Evolutionary conservation across 371 early-diverging fungal genomes (phyloP).

Genomic region (Syncephalis plumigaleata): DNA sequence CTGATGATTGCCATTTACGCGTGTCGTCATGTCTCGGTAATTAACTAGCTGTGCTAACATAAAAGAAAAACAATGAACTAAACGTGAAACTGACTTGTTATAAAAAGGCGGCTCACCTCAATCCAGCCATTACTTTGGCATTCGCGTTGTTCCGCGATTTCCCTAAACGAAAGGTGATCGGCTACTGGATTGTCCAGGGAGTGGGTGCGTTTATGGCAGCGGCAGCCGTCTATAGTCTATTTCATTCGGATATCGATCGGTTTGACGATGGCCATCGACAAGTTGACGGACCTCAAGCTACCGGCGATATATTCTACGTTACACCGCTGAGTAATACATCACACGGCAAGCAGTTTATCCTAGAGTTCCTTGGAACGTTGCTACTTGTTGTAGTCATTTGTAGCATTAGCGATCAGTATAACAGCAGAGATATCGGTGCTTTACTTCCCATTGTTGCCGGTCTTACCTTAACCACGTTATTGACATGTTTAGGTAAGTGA

Average conservation of each 20-base stretch:
- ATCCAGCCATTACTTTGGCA: conserved; percentile 58
- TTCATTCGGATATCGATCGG: conserved; percentile 24
- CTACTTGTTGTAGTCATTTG: background rate
- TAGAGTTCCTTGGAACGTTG: background rate
- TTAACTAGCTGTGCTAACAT: too few relatives aligned
- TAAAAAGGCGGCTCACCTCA: conserved; percentile 52
- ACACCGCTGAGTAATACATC: conserved; percentile 15
- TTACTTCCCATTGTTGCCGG: too few relatives aligned
- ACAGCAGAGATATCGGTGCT: too few relatives aligned
- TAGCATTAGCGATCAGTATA: too few relatives aligned
- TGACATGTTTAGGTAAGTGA: too few relatives aligned
- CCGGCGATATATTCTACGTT: conserved; percentile 54
- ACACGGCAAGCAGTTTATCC: background rate
- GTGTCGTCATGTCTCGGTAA: conserved; percentile 43
- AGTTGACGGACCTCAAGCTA: conserved; percentile 12
- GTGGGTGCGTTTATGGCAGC: conserved; percentile 56
- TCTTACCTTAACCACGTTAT: too few relatives aligned
- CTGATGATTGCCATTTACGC: conserved; percentile 39
- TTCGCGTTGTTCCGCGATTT: conserved; percentile 50
- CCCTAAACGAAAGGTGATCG: conserved; percentile 35
- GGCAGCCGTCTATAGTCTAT: conserved; percentile 30
- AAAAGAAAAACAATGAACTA: too few relatives aligned
- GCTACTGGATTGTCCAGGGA: conserved; percentile 41
- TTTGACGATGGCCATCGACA: conserved; percentile 20
- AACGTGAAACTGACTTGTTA: too few relatives aligned